phyloP scores from a whole-genome alignment of 1,284 basidiomycete genomes.

The Ceratobasidium sp. region DNA sequence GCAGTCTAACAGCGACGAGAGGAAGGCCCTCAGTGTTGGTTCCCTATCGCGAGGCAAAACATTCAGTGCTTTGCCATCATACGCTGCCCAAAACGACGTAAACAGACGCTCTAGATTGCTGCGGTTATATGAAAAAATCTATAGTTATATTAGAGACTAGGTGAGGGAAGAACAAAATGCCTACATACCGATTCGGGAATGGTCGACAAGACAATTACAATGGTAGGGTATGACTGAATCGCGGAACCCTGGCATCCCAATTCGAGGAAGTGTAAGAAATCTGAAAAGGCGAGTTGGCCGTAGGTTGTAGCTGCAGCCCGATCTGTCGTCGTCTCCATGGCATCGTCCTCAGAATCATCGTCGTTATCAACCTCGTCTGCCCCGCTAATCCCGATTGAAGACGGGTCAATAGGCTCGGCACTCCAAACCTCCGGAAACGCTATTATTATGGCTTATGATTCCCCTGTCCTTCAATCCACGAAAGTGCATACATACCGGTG shows the following conservation, averaged over 20 bases:
- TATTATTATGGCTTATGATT: conserved; percentile 48
- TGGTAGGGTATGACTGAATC: conserved; percentile 72
- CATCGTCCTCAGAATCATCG: conserved; percentile 49
- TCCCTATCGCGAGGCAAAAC: conserved; percentile 59
- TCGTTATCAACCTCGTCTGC: conserved; percentile 50
- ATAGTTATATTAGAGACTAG: background rate
- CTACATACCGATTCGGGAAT: conserved; percentile 66
- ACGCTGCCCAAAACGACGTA: conserved; percentile 74
- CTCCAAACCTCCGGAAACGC: conserved; percentile 70
- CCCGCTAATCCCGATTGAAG: conserved; percentile 42
- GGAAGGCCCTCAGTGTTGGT: conserved; percentile 61
- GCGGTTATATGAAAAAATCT: conserved; percentile 51
- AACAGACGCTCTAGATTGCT: conserved; percentile 59
- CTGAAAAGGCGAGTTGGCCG: conserved; percentile 59
- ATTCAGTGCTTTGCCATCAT: conserved; percentile 67
- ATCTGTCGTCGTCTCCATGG: conserved; percentile 21
- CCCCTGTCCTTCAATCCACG: conserved; percentile 23
- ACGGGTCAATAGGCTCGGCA: conserved; percentile 46
- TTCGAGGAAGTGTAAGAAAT: conserved; percentile 75
- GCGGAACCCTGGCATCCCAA: conserved; percentile 78
- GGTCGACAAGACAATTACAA: conserved; percentile 78
- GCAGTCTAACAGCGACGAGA: conserved; percentile 73
- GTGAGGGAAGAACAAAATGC: conserved; percentile 34
- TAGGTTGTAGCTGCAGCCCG: conserved; percentile 27
- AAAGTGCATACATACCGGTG: conserved; percentile 59